Evolutionary conservation across 257 asterid species (phyloP), one percentile per base, ranked within the genome.

Genomic region (Solanum gandarillasii): DNA sequence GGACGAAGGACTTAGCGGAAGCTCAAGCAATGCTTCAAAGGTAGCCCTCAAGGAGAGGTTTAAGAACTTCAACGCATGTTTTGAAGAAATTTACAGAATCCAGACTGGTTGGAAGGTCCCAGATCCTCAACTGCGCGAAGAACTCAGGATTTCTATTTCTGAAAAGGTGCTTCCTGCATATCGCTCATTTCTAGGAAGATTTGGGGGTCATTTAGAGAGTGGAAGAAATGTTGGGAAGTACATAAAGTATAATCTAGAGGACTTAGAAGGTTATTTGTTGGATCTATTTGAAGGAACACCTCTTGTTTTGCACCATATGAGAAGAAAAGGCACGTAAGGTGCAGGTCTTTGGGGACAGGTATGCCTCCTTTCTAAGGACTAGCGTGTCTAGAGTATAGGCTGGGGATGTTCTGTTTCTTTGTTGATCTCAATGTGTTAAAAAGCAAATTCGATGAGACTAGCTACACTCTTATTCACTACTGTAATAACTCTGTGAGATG

Each of bases 51-150:
- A 96, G 89, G 99, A 96, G 89, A 94, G 98, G 75, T 97, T 97
- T 87, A 97, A 96, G 95, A 97, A 89, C 88, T 96, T 97, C 90
- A 97, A 97, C 84, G 94, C 96, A 70, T 96, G 98, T 90, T 97
- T 97, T 76, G 99, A 97, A 89, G 99, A 96, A 38, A 91, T 94
- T 32, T 96, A 95, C 85, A 90, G 99, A 92, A 90, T 90, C 67
- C 99, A 97, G 89, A 94, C 99, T 1, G 95, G 97, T 87, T 97
- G 99, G 99, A 96, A 95, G 92, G 98, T 97, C 41, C 98, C 98
- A 25, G 99, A 97, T 91, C 89, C 93, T 76, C 99, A 97, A 91
- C 98, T 97, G 81, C 97, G 99, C 0, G 99, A 97, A 88, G 99
- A 97, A 91, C 99, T 97, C 85, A 92, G 96, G 90, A 95, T 97